Evolutionary conservation across 441 rosid genomes (phyloP).

Genomic region (Lepidium campestre): DNA sequence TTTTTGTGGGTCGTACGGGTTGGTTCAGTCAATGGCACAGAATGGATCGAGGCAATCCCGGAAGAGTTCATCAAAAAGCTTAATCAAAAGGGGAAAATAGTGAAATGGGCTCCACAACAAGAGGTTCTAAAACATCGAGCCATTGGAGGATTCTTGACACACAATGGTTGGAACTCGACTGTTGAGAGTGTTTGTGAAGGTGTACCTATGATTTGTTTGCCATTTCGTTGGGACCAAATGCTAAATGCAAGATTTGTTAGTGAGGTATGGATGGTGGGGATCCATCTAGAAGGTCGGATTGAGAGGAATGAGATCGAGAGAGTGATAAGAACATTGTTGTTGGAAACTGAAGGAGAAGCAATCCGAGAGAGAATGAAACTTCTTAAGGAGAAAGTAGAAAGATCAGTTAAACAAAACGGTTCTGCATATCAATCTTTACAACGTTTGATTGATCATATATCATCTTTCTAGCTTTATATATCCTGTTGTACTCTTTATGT

Average conservation of each 20-base stretch:
- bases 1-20: conserved; percentile 33
- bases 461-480: background rate
- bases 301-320: conserved; percentile 31
- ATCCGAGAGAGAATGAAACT: conserved; percentile 22
- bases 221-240: conserved; percentile 32
- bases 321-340: background rate
- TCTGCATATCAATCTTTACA: conserved; percentile 19
- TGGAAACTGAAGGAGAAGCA: conserved; percentile 27
- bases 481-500: background rate
- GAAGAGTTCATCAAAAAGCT: background rate
- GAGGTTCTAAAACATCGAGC: conserved; percentile 24
- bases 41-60: conserved; percentile 7
- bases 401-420: conserved; percentile 15
- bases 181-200: conserved; percentile 27
- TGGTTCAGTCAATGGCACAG: conserved; percentile 3
- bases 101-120: conserved; percentile 21
- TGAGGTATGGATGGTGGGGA: conserved; percentile 34
- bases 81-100: conserved; percentile 11
- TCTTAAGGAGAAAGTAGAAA: conserved; percentile 1
- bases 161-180: conserved; percentile 33
- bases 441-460: conserved; percentile 9
- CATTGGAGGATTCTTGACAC: conserved; percentile 25
- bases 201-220: conserved; percentile 37
- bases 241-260: conserved; percentile 30
- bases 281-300: conserved; percentile 23